Percentiles rank a stretch among this genome's conserved stretches.
These are phyloP conservation scores for Cordyceps cateniannulata DNA, from an alignment of 2,329 filamentous ascomycete genomes.

Conservation along the genomic window DNA sequence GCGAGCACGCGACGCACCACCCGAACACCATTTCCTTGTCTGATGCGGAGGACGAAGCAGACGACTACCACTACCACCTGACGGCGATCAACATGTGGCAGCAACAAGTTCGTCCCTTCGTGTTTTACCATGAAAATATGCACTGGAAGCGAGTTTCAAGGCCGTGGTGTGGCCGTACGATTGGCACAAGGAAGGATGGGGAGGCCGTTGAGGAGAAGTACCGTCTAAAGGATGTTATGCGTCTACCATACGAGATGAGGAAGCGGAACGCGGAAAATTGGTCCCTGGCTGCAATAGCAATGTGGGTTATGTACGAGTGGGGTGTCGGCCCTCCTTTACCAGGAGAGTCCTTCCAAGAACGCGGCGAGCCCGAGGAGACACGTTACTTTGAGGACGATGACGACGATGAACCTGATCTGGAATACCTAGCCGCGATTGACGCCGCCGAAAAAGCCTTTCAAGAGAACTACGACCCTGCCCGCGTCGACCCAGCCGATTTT, in stretches of 20 bases:
- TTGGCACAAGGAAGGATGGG: background rate
- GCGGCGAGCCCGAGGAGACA: background rate
- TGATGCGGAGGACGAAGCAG: background rate
- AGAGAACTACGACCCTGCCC: background rate
- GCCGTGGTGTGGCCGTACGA: background rate
- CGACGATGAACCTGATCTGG: background rate
- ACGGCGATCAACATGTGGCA: background rate
- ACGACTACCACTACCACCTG: background rate
- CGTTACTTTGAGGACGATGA: background rate
- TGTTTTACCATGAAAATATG: background rate
- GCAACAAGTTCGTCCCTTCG: background rate
- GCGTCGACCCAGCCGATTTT: background rate
- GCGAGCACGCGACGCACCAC: background rate
- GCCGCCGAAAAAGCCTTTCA: background rate
- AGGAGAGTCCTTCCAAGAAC: background rate
- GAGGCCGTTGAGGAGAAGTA: background rate
- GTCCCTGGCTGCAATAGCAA: background rate
- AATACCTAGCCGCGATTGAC: background rate
- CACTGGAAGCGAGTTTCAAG: background rate
- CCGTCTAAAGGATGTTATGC: background rate
- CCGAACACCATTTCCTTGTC: background rate
- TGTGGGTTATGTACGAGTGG: background rate
- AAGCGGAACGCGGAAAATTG: background rate
- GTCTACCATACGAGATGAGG: background rate
- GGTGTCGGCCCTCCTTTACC: background rate